Evolutionary conservation across 1,139 yeast species (phyloP).

Genomic region (Sugiyamaella neomexicana): DNA sequence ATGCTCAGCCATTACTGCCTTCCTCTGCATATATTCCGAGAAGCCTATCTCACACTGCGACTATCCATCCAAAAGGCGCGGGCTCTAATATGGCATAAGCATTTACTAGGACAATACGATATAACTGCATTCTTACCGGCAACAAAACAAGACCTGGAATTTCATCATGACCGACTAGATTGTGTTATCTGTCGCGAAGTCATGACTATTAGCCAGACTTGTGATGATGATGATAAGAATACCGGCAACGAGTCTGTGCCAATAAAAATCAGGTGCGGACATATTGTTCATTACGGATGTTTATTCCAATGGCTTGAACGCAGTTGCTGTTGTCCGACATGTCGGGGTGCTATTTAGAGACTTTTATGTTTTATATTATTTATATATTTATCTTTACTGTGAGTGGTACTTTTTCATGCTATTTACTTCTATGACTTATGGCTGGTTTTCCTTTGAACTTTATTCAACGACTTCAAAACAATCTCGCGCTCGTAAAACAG

Average conservation of each 20-base stretch:
- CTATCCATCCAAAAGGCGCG: constrained; percentile 32
- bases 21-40: constrained; percentile 35
- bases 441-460: neutral
- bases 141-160: constrained; percentile 53
- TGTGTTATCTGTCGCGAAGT: constrained; percentile 63
- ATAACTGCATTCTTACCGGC: constrained; percentile 54
- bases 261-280: constrained; percentile 59
- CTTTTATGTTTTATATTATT: constrained; percentile 4
- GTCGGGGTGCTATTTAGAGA: constrained; percentile 25
- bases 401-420: constrained; percentile 6
- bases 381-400: constrained; percentile 5
- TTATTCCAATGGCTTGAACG: constrained; percentile 81
- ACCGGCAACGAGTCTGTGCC: constrained; percentile 4
- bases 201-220: constrained; percentile 20
- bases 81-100: constrained; percentile 32
- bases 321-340: constrained; percentile 49
- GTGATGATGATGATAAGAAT: constrained; percentile 7
- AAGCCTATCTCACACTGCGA: constrained; percentile 33
- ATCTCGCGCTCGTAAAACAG: constrained; percentile 8
- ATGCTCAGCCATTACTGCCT: constrained; percentile 33
- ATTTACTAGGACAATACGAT: constrained; percentile 22
- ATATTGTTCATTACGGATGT: constrained; percentile 76
- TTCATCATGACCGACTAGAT: constrained; percentile 41
- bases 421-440: neutral
- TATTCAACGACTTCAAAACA: constrained; percentile 2